A percentile compares a stretch with the other conserved stretches of the same genome.
Evolutionary conservation across 768 basidiomycete genomes (phyloP).

Genomic region (Lactifluus rugatus): DNA sequence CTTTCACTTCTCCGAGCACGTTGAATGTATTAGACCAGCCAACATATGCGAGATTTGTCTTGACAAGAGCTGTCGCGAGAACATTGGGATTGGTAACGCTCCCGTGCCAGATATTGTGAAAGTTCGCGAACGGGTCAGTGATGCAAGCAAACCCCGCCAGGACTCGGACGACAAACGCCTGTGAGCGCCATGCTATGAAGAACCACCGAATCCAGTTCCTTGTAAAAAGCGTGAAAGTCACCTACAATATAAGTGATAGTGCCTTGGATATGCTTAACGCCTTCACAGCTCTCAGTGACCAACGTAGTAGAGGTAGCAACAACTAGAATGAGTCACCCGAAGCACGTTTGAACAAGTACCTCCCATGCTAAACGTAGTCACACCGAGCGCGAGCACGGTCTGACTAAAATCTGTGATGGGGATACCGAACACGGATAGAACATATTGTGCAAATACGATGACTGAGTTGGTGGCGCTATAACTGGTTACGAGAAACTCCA

Average conservation of each 20-base stretch:
- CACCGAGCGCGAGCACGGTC: conserved; percentile 21
- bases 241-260: conserved; percentile 21
- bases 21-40: conserved; percentile 38
- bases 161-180: conserved; percentile 22
- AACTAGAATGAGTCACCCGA: conserved; percentile 11
- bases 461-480: conserved; percentile 22
- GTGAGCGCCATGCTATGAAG: conserved; percentile 22
- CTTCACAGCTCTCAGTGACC: conserved; percentile 24
- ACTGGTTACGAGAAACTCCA: neutral
- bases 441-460: conserved; percentile 25
- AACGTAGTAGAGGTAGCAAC: conserved; percentile 25
- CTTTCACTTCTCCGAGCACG: conserved; percentile 33
- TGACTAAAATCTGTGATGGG: conserved; percentile 20
- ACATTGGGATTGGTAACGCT: conserved; percentile 22
- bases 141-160: conserved; percentile 24
- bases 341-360: conserved; percentile 3
- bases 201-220: neutral
- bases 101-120: conserved; percentile 25
- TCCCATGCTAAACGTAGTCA: conserved; percentile 21
- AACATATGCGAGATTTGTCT: conserved; percentile 25
- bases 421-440: conserved; percentile 18
- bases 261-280: conserved; percentile 23
- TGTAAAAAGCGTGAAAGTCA: neutral
- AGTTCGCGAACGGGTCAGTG: conserved; percentile 26
- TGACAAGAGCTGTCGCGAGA: conserved; percentile 25